Base-by-base conservation (phyloP, 306 rosid genomes). In the Cucurbita ficifolia region DNA sequence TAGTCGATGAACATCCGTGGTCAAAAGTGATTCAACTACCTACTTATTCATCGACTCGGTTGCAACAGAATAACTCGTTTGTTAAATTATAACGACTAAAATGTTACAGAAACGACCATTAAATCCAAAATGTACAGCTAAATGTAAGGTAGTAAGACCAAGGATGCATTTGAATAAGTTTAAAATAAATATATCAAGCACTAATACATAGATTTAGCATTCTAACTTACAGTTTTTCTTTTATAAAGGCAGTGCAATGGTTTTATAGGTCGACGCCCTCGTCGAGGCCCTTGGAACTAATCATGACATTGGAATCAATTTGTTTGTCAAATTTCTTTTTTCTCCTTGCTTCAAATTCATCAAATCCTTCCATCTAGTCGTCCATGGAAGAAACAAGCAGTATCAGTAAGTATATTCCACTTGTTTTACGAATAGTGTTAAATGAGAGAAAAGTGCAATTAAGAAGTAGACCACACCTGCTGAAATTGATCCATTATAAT, bases 311-410 rank as follows among this genome's bases (percentile, higher is more conserved):
- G 45, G 96, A 86, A 81, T 88, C 92, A 52, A 91, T 91, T 72
- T 94, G 97, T 81, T 94, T 94, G 90, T 94, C 97, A 38, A 94
- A 85, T 86, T 91, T 94, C 88, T 86, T 94, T 84, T 74, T 94
- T 84, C 97, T 88, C 76, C 96, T 89, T 5, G 78, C 86, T 85
- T 94, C 99, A 79, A 88, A 94, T 76, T 94, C 99, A 87, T 85
- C 90, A 82, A 94, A 94, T 59, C 96, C 97, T 67, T 91, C 96
- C 91, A 91, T 87, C 97, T 94, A 72, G 35, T 40, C 60, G 40
- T 45, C 69, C 75, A 72, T 53, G 39, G 76, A 78, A 72, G 74
- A 77, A 74, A 56, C 53, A 5, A 46, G 39, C 39, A 67, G 59
- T 29, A 78, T 69, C 46, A 45, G 52, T 52, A 42, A 67, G 75